These are phyloP conservation scores for Schizosaccharomyces pombe DNA, from an alignment of 805 yeast species.

Conservation along the genomic window DNA sequence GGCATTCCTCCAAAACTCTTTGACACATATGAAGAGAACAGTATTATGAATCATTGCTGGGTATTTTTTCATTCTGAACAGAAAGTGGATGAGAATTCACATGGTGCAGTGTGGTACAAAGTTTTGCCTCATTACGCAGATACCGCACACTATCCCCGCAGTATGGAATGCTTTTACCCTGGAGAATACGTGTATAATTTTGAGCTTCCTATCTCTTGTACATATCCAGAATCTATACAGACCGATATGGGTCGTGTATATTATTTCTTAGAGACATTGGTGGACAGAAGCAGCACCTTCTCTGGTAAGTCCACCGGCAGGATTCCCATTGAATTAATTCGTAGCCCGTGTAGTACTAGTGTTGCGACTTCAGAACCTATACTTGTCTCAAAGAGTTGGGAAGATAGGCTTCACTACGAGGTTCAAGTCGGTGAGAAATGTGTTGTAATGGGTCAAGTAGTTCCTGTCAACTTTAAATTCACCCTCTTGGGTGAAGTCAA, in stretches of 20 bases:
- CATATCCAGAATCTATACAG: conserved; percentile 54
- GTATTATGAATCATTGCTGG: conserved; percentile 65
- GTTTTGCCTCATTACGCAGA: background rate
- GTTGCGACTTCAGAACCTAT: conserved; percentile 85
- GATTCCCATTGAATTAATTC: conserved; percentile 38
- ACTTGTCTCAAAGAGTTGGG: conserved; percentile 79
- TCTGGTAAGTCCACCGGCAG: conserved; percentile 47
- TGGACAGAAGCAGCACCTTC: conserved; percentile 69
- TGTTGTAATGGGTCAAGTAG: conserved; percentile 53
- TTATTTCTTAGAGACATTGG: conserved; percentile 42
- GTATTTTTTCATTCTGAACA: conserved; percentile 40
- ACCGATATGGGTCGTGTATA: conserved; percentile 64
- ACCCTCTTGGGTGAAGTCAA: conserved; percentile 73
- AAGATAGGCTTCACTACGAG: conserved; percentile 69
- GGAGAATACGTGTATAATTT: conserved; percentile 87
- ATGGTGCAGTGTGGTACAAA: conserved; percentile 20
- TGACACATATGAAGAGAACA: conserved; percentile 40
- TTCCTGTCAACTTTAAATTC: conserved; percentile 66
- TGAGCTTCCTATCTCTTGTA: conserved; percentile 66
- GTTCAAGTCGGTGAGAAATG: conserved; percentile 77
- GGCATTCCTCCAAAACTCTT: conserved; percentile 80
- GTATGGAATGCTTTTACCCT: conserved; percentile 28
- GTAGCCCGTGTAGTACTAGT: conserved; percentile 56
- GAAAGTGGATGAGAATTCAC: conserved; percentile 17
- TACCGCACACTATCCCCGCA: background rate